These are phyloP conservation scores for Tricholoma sp. DNA, from an alignment of 768 basidiomycete genomes.

Conservation along the genomic window DNA sequence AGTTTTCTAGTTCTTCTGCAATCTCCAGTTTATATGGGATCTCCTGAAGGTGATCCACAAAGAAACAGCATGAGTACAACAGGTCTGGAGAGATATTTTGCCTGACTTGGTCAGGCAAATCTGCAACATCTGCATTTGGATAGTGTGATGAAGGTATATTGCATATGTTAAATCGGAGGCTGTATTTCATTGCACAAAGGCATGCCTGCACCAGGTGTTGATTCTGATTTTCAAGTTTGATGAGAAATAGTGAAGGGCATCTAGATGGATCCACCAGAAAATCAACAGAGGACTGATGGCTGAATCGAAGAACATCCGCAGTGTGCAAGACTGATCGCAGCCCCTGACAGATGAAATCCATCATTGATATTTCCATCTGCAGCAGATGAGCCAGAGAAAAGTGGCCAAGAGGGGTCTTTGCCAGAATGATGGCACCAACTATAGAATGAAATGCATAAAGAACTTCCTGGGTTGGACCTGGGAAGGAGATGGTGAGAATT, in stretches of 20 bases:
- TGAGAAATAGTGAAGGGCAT: slow-evolving; percentile 12
- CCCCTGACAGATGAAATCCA: slow-evolving; percentile 16
- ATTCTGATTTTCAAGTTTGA: slow-evolving; percentile 14
- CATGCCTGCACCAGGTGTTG: slow-evolving; percentile 11
- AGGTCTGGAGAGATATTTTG: neutral
- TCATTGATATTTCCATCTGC: slow-evolving; percentile 4
- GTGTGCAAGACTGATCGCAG: slow-evolving; percentile 17
- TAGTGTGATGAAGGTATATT: neutral
- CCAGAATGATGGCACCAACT: slow-evolving; percentile 18
- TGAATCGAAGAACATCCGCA: slow-evolving; percentile 10
- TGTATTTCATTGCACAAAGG: neutral
- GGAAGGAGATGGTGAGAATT: slow-evolving; percentile 17
- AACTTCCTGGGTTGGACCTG: slow-evolving; percentile 3
- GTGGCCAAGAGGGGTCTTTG: slow-evolving; percentile 16
- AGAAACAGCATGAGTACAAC: neutral
- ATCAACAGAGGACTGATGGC: slow-evolving; percentile 24
- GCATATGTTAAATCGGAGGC: neutral
- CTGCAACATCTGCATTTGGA: neutral
- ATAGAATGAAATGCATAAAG: slow-evolving; percentile 11
- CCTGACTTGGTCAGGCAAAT: neutral
- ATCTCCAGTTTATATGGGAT: neutral
- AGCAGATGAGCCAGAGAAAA: neutral
- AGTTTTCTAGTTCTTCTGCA: neutral
- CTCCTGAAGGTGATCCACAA: neutral
- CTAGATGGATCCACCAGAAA: slow-evolving; percentile 15